phyloP scores from a whole-genome alignment of 768 basidiomycete species.

The Suillus variegatus region DNA sequence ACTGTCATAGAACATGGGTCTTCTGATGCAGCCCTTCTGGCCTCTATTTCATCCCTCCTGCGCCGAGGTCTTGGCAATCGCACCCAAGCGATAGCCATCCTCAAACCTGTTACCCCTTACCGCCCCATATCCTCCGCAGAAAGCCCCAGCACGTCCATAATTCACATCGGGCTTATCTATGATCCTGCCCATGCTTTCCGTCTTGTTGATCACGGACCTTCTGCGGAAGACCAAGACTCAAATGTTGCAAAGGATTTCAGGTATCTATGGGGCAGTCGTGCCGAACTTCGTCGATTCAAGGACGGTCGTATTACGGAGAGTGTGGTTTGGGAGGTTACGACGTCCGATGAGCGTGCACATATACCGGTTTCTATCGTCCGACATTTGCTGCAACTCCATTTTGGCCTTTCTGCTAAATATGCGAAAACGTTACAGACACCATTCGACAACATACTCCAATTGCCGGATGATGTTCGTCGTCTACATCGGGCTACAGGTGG shows the following conservation, averaged over 20 bases:
- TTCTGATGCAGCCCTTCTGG: conserved; percentile 52
- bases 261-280: conserved; percentile 88
- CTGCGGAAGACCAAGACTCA: conserved; percentile 62
- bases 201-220: conserved; percentile 90
- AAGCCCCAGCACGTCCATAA: conserved; percentile 46
- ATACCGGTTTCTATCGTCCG: conserved; percentile 75
- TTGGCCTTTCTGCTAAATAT: conserved; percentile 57
- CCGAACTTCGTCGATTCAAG: conserved; percentile 93
- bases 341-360: conserved; percentile 74
- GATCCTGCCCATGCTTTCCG: conserved; percentile 73
- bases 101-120: conserved; percentile 48
- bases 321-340: conserved; percentile 94
- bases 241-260: conserved; percentile 63
- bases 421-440: conserved; percentile 58
- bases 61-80: conserved; percentile 76
- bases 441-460: conserved; percentile 58
- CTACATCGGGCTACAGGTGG: conserved; percentile 45
- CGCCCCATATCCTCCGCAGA: conserved; percentile 56
- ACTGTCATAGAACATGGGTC: conserved; percentile 57
- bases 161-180: conserved; percentile 78
- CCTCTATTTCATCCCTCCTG: conserved; percentile 50
- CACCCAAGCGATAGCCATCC: conserved; percentile 60
- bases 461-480: conserved; percentile 55
- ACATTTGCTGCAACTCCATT: conserved; percentile 77
- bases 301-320: conserved; percentile 91